Evolutionary conservation across 306 rosid species (phyloP), one percentile per base, ranked within the genome.

Genomic region (Acacia melanoxylon): DNA sequence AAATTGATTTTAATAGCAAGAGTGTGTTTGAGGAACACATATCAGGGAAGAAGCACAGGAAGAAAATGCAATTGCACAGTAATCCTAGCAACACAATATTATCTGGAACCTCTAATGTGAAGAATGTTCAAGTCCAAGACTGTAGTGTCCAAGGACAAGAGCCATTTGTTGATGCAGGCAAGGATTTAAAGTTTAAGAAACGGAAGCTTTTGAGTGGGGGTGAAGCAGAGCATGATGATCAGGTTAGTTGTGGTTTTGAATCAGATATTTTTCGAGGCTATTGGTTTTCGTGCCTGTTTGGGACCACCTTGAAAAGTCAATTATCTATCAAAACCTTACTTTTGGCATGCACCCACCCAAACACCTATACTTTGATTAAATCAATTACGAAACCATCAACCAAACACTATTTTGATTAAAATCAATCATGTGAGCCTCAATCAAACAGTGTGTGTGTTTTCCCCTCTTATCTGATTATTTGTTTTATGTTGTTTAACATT

Each of bases 31-130:
- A 89, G 61, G 81, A 49, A 10, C 93, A 90, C 75, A 68, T 89
- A 65, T 25, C 12, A 68, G 94, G 91, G 68, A 86, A 85, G 93
- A 86, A 86, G 72, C 93, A 88, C 83, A 74, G 68, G 73, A 74
- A 78, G 69, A 89, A 88, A 82, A 83, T 82, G 86, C 83, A 83
- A 80, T 27, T 63, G 66, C 81, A 61, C 66, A 76, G 25, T 81
- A 80, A 81, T 82, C 72, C 82, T 10, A 45, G 78, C n/a, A 54
- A 19, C 80, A 46, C 80, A 19, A 25, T 56, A 22, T 68, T 24
- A 80, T 44, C 84, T 25, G 63, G 44, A 58, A 56, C 44, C 68
- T 79, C 85, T 62, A 37, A 54, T 52, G 62, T 76, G 20, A 68
- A 44, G 20, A 68, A 44, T 84, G 74, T 45, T n/a, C 83, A 77